Evolutionary conservation across 169 alveolate species (phyloP).

Genomic region (Plasmodium cynomolgi): DNA sequence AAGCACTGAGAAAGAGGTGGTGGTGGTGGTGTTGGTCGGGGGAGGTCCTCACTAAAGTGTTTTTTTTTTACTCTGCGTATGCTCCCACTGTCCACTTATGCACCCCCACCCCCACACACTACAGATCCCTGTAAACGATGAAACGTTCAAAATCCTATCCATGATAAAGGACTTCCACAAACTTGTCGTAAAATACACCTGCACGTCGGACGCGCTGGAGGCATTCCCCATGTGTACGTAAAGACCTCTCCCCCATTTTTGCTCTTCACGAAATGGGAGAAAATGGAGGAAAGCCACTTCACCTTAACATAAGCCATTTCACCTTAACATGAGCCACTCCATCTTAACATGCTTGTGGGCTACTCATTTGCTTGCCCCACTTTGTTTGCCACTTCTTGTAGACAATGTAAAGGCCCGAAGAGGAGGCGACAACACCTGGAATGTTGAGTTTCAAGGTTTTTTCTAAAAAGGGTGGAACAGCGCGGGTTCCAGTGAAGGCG

Average conservation of each 20-base stretch:
- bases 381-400: background rate
- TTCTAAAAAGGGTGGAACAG: background rate
- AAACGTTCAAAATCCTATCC: slow-evolving; percentile 64
- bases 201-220: slow-evolving; percentile 16
- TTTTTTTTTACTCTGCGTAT: background rate
- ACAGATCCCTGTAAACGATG: slow-evolving; percentile 50
- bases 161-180: slow-evolving; percentile 66
- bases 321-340: too few relatives aligned
- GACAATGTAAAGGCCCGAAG: slow-evolving; percentile 63
- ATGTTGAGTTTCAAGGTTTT: slow-evolving; percentile 69
- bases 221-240: slow-evolving; percentile 56
- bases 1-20: background rate
- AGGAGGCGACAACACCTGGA: slow-evolving; percentile 64
- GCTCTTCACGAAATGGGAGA: background rate
- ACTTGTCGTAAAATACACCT: slow-evolving; percentile 56
- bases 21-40: background rate
- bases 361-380: background rate
- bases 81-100: background rate
- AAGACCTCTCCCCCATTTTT: background rate
- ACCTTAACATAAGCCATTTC: too few relatives aligned
- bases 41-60: background rate
- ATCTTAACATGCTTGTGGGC: background rate
- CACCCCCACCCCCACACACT: background rate
- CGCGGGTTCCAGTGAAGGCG: background rate
- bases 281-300: background rate